phyloP scores from a whole-genome alignment of 371 early-diverging fungal species.

The Mucor indicus region DNA sequence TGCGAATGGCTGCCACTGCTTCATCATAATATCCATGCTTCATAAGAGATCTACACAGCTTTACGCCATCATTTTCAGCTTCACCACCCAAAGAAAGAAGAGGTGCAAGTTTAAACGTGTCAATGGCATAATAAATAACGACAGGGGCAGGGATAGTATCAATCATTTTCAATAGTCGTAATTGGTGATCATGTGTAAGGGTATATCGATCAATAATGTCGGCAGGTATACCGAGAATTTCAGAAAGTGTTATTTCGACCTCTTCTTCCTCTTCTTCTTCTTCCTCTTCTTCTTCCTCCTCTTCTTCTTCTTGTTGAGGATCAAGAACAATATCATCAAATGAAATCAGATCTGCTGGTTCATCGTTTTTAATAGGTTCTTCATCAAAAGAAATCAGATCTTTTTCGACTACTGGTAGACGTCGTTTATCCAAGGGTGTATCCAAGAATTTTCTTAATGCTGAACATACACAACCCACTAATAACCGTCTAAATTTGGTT shows the following conservation, averaged over 20 bases:
- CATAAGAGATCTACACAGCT: constrained; percentile 21
- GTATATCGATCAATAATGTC: neutral
- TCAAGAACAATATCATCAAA: constrained; percentile 20
- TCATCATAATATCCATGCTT: constrained; percentile 29
- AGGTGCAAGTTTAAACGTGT: constrained; percentile 17
- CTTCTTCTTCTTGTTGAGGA: constrained; percentile 1
- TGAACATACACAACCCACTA: constrained; percentile 22
- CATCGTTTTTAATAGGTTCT: too few relatives aligned
- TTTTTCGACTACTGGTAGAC: neutral
- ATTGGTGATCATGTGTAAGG: constrained; percentile 18
- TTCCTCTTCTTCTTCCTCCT: constrained; percentile 9
- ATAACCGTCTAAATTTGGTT: constrained; percentile 26
- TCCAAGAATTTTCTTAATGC: constrained; percentile 20
- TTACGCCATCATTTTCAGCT: constrained; percentile 28
- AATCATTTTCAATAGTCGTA: constrained; percentile 16
- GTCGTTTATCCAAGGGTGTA: constrained; percentile 18
- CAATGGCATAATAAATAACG: constrained; percentile 38
- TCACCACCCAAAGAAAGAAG: constrained; percentile 23
- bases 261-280: constrained; percentile 15
- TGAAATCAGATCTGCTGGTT: constrained; percentile 27
- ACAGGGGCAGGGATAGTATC: constrained; percentile 23
- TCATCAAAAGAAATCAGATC: constrained; percentile 28
- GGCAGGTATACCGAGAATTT: constrained; percentile 8
- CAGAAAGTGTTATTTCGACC: constrained; percentile 2
- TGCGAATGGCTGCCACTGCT: constrained; percentile 27